Base-by-base conservation (phyloP, 2,329 filamentous ascomycete genomes). In the Sarocladium kiliense region DNA sequence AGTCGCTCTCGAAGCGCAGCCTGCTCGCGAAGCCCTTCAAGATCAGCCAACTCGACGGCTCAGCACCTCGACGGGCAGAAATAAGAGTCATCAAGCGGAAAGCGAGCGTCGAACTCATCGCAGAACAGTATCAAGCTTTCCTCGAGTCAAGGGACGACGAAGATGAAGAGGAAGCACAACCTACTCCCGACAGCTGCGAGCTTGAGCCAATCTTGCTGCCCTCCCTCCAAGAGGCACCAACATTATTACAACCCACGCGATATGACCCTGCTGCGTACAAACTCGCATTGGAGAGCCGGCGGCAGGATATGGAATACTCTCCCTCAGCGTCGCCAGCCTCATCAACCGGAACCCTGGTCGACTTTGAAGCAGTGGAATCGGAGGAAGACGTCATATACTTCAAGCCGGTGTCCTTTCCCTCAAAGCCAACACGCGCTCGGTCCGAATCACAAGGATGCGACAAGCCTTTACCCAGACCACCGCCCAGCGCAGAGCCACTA, bases 101-200 rank as follows among this genome's bases (percentile, higher is more conserved):
- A 1, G 64, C 69, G 3, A 74, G 70, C 61, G 69, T 71, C 39
- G 75, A 78, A 56, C 64, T 68, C 54, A 73, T 77, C 26, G 75
- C 76, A 9, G 74, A 76, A 54, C 74, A 77, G 37, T 78, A 78
- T 61, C 66, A 68, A 26, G 72, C 72, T 1, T 60, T 78, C 0
- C 63, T 78, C 12, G 71, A 73, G 26, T 51, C 37, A 11, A 44
- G 54, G 21, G 53, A 57, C 21, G 53, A 23, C 26, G 23, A 30
- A 3, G 39, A 23, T 5, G 44, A 49, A 9, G 44, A 49, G 10
- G 25, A 27, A 23, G 10, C 47, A 51, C 5, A 19, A 5, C 2
- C n/a, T 16, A 51, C 27, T 16, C 7, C 18, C 27, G 47, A 34
- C 27, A 16, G 30, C 7, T 32, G 18, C n/a, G 47, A 51, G n/a